Base-by-base conservation (phyloP, 768 basidiomycete species). In the Termitomyces eurrhizus region DNA sequence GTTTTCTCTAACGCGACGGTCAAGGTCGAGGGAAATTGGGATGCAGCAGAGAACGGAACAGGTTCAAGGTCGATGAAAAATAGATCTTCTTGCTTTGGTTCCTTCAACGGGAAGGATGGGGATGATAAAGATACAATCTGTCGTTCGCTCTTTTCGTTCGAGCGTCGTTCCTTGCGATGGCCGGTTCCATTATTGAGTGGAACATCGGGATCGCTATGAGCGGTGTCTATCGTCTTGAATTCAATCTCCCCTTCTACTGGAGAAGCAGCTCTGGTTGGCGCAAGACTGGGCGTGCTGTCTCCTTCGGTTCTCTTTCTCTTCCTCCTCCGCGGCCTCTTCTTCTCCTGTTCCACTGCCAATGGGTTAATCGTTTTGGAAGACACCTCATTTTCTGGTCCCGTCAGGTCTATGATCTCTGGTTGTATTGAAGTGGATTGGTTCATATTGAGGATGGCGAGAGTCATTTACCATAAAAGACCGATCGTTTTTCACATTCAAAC, bases 1-100 rank as follows among this genome's bases (percentile, higher is more conserved):
- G 45, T 56, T 64, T 71, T 68, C 54, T 72, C 65, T 7, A 59
- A 59, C 0, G 62, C 24, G 9, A 50, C 56, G 21, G 62, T 53
- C 7, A 57, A 61, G 21, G 59, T 52, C 48, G 65, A 35, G 44
- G 62, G 56, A 24, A 61, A 63, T 24, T 65, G 45, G 37, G 52
- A 57, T n/a, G 60, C 33, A 21, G 68, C 59, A 16, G 76, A 70
- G 24, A 83, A 58, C 0, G 72, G 66, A 12, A 75, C 69, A 3
- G 84, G 80, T 5, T 67, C 65, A 21, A 71, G 67, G 64, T 89
- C 88, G 57, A 87, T 66, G 65, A 77, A 81, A 67, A 86, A 89
- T 11, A 82, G 56, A 50, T 64, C 58, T 37, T 59, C 59, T 50
- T 65, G 58, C 24, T 57, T 55, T 29, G 24, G 41, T 55, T 66